Base-by-base conservation (phyloP, 1,284 basidiomycete species). In the Boletus calvinii region DNA sequence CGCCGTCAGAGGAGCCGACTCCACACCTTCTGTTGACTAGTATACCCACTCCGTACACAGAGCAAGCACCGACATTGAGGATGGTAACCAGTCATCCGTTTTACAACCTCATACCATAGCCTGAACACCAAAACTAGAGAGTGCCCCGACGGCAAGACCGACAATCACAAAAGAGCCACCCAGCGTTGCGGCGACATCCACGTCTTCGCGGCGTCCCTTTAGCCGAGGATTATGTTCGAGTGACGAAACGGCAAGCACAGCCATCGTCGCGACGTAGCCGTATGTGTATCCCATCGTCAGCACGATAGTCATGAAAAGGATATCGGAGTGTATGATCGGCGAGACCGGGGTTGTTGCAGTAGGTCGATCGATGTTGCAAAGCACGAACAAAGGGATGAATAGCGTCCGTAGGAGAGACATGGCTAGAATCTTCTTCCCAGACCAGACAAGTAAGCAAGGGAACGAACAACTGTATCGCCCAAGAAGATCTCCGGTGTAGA, bases 311-410 rank as follows among this genome's bases (percentile, higher is more conserved):
- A 94, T 85, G 74, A 85, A 95, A 13, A 85, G 50, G 30, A 79
- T 46, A 65, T 94, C 91, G 2, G 90, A 90, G 68, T 75, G 83
- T 70, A 92, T 84, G 52, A 85, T 58, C 11, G 80, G 82, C 39
- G 69, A 50, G 20, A 69, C 54, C 12, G 69, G 55, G 7, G 57
- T 45, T 6, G 59, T 53, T 29, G 64, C 38, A 9, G 68, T 63
- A 5, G 55, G 41, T 39, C 77, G 76, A 58, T 82, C 80, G 34
- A 92, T 65, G 65, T 95, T 95, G 76, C 92, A 95, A 65, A 87
- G 76, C 18, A 95, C 78, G 70, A 95, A 87, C 39, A 94, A 64
- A 24, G 91, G 90, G 53, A 95, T 81, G 71, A 95, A 94, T 32
- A 87, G 63, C 0, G 86, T 87, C 40, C 92, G 84, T 3, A 80